Evolutionary conservation across 1,139 yeast species (phyloP).

Genomic region (Pneumocystis carinii): DNA sequence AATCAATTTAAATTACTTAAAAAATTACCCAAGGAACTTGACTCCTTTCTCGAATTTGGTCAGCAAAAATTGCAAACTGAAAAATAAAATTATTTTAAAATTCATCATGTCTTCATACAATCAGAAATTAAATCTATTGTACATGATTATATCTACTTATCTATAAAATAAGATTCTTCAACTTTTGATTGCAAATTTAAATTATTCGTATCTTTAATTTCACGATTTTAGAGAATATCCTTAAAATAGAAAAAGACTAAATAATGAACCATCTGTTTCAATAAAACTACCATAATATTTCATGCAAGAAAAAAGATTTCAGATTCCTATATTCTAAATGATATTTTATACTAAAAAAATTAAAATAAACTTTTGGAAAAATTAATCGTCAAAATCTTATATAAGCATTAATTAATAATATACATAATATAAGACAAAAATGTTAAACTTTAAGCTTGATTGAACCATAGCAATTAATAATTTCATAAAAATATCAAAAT

Average conservation of each 20-base stretch:
- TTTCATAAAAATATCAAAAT: too few species aligned
- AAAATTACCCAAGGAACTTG: not conserved
- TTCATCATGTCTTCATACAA: not conserved
- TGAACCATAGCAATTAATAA: too few species aligned
- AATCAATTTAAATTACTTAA: not conserved
- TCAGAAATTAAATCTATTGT: not conserved
- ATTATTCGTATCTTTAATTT: not conserved
- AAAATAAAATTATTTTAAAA: not conserved
- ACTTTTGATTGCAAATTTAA: not conserved
- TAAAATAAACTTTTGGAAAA: too few species aligned
- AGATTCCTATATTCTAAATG: not conserved
- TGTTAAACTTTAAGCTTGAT: too few species aligned
- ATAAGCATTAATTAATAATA: too few species aligned
- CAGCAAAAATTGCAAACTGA: not conserved
- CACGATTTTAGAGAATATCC: not conserved
- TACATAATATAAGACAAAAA: too few species aligned
- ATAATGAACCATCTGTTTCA: not conserved
- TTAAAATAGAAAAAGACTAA: not conserved
- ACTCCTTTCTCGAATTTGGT: not conserved
- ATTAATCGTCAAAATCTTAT: not conserved
- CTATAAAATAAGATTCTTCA: not conserved
- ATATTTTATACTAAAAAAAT: not conserved
- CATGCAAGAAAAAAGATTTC: not conserved
- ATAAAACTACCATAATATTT: not conserved
- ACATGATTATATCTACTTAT: not conserved